phyloP scores from a whole-genome alignment of 306 rosid species.

The Aeschynomene evenia region DNA sequence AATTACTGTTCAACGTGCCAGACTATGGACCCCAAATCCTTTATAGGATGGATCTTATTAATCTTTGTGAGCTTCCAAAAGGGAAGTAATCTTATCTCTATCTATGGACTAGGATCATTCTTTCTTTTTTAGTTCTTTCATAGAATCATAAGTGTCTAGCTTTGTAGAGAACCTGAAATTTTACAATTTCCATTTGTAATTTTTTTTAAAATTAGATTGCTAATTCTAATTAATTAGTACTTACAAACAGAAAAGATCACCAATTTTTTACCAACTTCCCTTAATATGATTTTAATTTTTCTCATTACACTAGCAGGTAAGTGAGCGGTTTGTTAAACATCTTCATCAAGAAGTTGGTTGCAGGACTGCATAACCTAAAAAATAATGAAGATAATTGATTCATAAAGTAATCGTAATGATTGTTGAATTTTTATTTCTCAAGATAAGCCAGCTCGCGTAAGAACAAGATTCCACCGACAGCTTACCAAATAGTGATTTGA shows the following conservation, averaged over 20 bases:
- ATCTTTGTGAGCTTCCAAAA: neutral
- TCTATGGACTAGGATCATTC: neutral
- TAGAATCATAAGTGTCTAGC: neutral
- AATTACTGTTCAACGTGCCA: neutral
- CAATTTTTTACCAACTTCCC: neutral
- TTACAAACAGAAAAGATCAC: neutral
- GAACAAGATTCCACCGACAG: slow-evolving; percentile 26
- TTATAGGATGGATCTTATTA: too few relatives aligned
- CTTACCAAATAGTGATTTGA: neutral
- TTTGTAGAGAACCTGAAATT: neutral
- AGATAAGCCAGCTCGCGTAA: neutral
- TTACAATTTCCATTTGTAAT: too few relatives aligned
- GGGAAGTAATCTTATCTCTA: neutral
- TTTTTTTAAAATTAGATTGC: too few relatives aligned
- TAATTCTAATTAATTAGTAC: neutral
- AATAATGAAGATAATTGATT: neutral
- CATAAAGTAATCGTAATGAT: neutral
- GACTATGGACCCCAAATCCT: neutral
- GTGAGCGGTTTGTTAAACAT: neutral
- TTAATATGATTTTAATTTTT: neutral
- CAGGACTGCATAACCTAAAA: neutral
- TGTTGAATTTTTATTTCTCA: neutral
- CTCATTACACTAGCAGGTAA: neutral
- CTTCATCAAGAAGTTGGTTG: neutral
- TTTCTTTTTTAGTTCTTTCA: neutral